Percentiles rank a stretch among this genome's conserved stretches.
These are phyloP conservation scores for Mortierella alpina DNA, from an alignment of 192 early-diverging fungal species.

Conservation along the genomic window DNA sequence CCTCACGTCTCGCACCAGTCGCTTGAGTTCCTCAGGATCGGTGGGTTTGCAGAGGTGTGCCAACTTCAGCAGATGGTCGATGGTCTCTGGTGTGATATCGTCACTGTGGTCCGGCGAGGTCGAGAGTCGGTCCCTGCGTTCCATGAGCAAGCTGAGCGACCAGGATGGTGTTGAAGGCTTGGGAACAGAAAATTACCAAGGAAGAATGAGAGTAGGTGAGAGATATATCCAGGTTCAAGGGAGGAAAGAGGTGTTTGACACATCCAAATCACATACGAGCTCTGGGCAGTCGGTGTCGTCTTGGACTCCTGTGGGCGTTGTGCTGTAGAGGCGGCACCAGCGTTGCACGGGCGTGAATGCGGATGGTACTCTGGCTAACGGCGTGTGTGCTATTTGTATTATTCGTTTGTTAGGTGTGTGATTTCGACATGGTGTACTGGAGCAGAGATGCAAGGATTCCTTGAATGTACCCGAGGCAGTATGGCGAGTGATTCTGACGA, in stretches of 20 bases:
- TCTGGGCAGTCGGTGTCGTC: slow-evolving; percentile 14
- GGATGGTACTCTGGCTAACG: too few relatives aligned
- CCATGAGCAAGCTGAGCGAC: slow-evolving; percentile 32
- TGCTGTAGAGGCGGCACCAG: too few relatives aligned
- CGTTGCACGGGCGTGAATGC: too few relatives aligned
- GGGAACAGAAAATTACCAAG: too few relatives aligned
- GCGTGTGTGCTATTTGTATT: too few relatives aligned
- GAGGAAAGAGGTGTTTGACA: background rate
- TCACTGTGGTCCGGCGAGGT: background rate
- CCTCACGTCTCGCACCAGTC: slow-evolving; percentile 32
- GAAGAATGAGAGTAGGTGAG: too few relatives aligned
- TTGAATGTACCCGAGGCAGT: too few relatives aligned
- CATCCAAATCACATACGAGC: slow-evolving; percentile 9
- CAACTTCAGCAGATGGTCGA: slow-evolving; percentile 24
- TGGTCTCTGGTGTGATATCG: slow-evolving; percentile 39
- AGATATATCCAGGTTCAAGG: background rate
- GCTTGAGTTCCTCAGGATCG: slow-evolving; percentile 20
- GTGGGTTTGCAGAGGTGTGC: slow-evolving; percentile 35
- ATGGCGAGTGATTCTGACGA: too few relatives aligned
- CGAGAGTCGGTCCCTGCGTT: slow-evolving; percentile 10
- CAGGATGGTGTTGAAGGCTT: slow-evolving; percentile 34
- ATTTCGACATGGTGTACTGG: too few relatives aligned
- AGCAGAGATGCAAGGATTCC: too few relatives aligned
- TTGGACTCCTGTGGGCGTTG: too few relatives aligned
- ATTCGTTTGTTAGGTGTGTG: too few relatives aligned